A percentile compares a stretch with the other conserved stretches of the same genome.
phyloP scores from a whole-genome alignment of 2,329 filamentous ascomycete species.

The Penicillium sp. region DNA sequence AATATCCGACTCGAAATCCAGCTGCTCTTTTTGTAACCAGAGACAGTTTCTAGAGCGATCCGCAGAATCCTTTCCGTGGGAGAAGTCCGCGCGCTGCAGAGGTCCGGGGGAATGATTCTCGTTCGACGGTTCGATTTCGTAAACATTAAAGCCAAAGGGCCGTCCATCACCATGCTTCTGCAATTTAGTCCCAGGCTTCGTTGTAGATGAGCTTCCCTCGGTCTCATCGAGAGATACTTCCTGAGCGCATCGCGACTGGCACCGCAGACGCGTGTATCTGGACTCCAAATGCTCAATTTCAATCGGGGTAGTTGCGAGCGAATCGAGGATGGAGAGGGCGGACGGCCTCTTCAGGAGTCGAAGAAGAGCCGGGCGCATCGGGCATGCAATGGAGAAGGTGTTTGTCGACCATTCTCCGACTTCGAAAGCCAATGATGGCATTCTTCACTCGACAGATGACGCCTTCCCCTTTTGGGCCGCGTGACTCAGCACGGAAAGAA shows the following conservation, averaged over 20 bases:
- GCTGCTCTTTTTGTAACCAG: conserved; percentile 31
- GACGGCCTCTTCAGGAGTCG: conserved; percentile 44
- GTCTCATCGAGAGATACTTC: conserved; percentile 2
- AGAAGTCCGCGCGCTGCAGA: background rate
- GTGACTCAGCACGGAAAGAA: conserved; percentile 25
- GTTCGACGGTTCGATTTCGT: conserved; percentile 28
- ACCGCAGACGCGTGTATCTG: conserved; percentile 28
- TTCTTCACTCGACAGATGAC: conserved; percentile 7
- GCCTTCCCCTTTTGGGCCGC: conserved; percentile 17
- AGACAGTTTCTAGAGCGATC: conserved; percentile 15
- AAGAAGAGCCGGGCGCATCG: conserved; percentile 45
- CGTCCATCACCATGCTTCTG: conserved; percentile 4
- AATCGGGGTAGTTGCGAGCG: conserved; percentile 28
- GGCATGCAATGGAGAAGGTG: conserved; percentile 17
- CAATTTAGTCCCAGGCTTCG: background rate
- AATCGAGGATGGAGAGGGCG: conserved; percentile 38
- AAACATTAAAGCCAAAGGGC: conserved; percentile 22
- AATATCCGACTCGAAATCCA: conserved; percentile 45
- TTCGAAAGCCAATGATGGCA: background rate
- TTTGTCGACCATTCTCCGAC: conserved; percentile 28
- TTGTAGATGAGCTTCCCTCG: background rate
- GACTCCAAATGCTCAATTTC: conserved; percentile 35
- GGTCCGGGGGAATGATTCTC: conserved; percentile 1
- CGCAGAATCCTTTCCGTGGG: background rate
- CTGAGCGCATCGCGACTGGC: conserved; percentile 22